Conservation (phyloP, 768 basidiomycete species). For the Xerocomellus chrysenteron region DNA sequence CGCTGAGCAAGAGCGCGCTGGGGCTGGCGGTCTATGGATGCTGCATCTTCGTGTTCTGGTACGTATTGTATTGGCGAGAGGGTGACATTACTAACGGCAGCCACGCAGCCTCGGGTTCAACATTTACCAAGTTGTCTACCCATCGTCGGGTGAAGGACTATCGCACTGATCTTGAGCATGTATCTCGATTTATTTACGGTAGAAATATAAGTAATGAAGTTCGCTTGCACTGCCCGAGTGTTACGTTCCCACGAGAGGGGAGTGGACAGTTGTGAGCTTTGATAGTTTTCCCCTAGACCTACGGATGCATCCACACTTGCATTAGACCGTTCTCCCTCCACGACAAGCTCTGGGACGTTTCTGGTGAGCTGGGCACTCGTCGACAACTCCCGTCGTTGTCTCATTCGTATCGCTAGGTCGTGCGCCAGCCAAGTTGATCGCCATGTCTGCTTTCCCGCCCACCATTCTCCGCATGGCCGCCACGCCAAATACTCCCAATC, state of each 20-base stretch:
- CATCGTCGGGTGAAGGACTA: conserved; percentile 12
- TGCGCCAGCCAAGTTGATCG: conserved; percentile 7
- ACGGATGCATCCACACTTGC: conserved; percentile 27
- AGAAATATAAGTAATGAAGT: not conserved
- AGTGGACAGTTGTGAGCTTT: not conserved
- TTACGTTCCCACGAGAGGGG: conserved; percentile 27
- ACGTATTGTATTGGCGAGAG: conserved; percentile 30
- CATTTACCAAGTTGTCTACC: conserved; percentile 61
- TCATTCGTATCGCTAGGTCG: not conserved
- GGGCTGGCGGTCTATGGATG: conserved; percentile 73
- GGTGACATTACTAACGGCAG: conserved; percentile 4
- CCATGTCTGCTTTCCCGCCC: conserved; percentile 15
- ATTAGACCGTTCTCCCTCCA: conserved; percentile 18
- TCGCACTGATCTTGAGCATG: not conserved
- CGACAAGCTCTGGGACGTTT: conserved; percentile 6
- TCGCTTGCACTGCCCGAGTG: conserved; percentile 3
- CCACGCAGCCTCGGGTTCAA: conserved; percentile 69
- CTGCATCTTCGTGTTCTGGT: conserved; percentile 88
- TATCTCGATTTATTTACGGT: not conserved
- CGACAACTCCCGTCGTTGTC: conserved; percentile 2
- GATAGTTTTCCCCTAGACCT: conserved; percentile 30
- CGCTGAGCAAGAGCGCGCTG: conserved; percentile 60
- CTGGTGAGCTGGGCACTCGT: not conserved
- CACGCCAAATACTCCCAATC: conserved; percentile 10
- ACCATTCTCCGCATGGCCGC: conserved; percentile 11